Evolutionary conservation across 345 rosid species (phyloP), one percentile per base, ranked within the genome.

Genomic region (Eucalyptus regnans): DNA sequence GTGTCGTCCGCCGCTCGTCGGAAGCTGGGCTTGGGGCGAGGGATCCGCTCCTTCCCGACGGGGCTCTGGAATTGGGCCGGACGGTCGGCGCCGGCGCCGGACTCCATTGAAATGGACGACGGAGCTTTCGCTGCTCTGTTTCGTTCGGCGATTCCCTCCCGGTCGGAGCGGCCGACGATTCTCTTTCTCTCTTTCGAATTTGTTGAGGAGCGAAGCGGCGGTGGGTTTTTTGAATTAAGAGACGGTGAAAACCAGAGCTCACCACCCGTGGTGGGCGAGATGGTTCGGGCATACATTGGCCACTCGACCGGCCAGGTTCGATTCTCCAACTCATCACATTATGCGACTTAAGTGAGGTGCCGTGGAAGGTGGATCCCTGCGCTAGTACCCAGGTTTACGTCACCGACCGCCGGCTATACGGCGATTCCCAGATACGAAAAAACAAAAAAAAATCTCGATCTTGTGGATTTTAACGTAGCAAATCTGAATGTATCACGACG

Each of bases 1-100:
- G 99, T 93, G 90, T 96, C 97, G 62, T 96, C 99, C 17, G 89
- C 81, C 18, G 97, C 95, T 41, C 96, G 95, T 90, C 94, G 86
- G 91, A 96, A 96, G 13, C 87, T 90, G 44, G 98, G 96, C 86
- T 95, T 96, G 86, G 90, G 86, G 52, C 29, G 68, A 49, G 84
- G 48, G 84, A 76, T 2, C 3, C 12, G 48, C 1, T 76, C 84
- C 84, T 76, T 41, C 48, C 44, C 44, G 84, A 11, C 48, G 15
- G 48, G 48, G 84, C 5, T 76, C 41, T 71, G 81, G 44, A 71
- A 71, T 2, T 17, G 81, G 46, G 81, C 41, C 2, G 3, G 15
- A 20, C 84, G 48, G 27, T 41, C 83, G 3, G 83, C 48, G 7
- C 2, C 83, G 83, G 83, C 83, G 84, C 7, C 12, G 48, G 83